Percentiles rank a stretch among this genome's conserved stretches.
Conservation (phyloP, 164 flowering plant species). For the Aristolochia contorta region DNA sequence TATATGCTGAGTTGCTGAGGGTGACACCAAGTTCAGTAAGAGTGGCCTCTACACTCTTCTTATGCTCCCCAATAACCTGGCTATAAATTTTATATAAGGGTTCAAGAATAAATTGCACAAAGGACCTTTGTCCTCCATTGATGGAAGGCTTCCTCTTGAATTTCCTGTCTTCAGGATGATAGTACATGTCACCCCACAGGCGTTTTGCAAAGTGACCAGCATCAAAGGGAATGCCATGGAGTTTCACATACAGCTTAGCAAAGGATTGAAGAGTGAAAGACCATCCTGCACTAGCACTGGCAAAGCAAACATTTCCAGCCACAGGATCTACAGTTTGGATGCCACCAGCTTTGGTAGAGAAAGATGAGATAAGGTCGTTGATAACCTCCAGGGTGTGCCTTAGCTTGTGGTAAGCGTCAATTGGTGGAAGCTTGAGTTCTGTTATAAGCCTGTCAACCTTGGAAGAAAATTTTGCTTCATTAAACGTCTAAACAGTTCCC, state of each 20-base stretch:
- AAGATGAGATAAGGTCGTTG: conserved; percentile 73
- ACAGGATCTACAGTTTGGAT: conserved; percentile 74
- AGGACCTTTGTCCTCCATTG: conserved; percentile 84
- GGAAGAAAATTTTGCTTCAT: no score
- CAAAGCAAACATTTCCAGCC: conserved; percentile 97
- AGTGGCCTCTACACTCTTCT: conserved; percentile 92
- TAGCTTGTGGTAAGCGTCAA: conserved; percentile 89
- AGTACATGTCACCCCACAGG: conserved; percentile 94
- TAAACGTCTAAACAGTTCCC: no score
- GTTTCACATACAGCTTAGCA: conserved; percentile 88
- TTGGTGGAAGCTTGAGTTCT: conserved; percentile 94
- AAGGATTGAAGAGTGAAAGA: conserved; percentile 92
- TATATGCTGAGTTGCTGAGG: conserved; percentile 84
- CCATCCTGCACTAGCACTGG: conserved; percentile 97
- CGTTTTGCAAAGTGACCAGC: conserved; percentile 82
- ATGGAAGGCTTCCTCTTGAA: conserved; percentile 71
- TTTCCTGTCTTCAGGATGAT: conserved; percentile 57
- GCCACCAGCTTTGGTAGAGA: conserved; percentile 83
- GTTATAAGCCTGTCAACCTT: conserved; percentile 97
- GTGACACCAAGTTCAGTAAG: conserved; percentile 93
- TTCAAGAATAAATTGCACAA: conserved; percentile 92
- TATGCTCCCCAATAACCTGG: conserved; percentile 97
- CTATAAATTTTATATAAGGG: conserved; percentile 96
- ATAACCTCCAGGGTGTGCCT: conserved; percentile 84
- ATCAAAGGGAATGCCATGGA: conserved; percentile 90